Base-by-base conservation (phyloP, 2,329 filamentous ascomycete genomes). In the Dactylellina drechsleri region DNA sequence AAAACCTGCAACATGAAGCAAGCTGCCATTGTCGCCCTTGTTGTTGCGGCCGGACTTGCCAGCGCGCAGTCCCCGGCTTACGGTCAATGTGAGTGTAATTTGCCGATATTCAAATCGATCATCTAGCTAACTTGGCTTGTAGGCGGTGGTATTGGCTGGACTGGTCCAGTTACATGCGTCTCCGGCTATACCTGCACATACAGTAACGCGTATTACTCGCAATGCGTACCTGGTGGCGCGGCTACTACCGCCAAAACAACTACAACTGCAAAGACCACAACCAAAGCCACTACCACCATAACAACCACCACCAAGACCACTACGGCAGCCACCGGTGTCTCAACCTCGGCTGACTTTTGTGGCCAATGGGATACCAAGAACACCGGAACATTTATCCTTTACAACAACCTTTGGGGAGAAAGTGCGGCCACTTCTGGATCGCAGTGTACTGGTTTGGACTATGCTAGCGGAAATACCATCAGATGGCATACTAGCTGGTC, bases 371-470 rank as follows among this genome's bases (percentile, higher is more conserved):
- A 74, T 26, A 20, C 31, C 1, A 74, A 58, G 40, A 62, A 74
- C 16, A 74, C 70, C 20, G 70, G 64, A 4, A 64, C 62, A 8
- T 74, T 50, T 26, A 74, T 74, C 18, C 53, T 74, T n/a, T 74
- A 74, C 50, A 74, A 74, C 43, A 74, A 85, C 80, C 82, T 84
- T 31, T 86, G 84, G 84, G 84, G 83, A 76, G 68, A 79, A 49
- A 78, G 53, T 40, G 67, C 79, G 52, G 84, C 83, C 7, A 81
- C 79, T 2, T 83, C 83, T 2, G 84, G 84, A 28, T 82, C 79
- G 1, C 84, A 85, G 78, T 85, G 84, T 80, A 83, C 83, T 23
- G 82, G 81, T 28, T 81, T 84, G 67, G 81, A 83, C 66, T 79
- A 82, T 62, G 77, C 83, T 36, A 80, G 77, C 58, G 81, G 81